phyloP scores from a whole-genome alignment of 257 asterid species.

The Solanum stenotomum region DNA sequence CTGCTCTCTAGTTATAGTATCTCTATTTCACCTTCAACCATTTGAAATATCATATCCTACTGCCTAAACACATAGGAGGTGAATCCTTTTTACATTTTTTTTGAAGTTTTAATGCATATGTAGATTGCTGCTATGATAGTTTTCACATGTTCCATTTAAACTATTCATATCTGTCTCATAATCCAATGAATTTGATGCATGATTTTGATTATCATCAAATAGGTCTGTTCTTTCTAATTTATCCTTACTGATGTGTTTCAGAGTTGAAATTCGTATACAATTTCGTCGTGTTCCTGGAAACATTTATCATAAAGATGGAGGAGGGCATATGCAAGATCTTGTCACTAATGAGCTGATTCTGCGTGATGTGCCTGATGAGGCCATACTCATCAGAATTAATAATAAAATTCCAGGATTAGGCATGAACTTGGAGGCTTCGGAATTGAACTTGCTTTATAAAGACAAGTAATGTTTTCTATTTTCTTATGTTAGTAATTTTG shows the following conservation, averaged over 20 bases:
- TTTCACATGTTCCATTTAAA: background rate
- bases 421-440: slow-evolving; percentile 40
- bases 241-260: slow-evolving; percentile 2
- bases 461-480: slow-evolving; percentile 27
- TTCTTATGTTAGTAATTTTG: background rate
- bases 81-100: background rate
- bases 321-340: slow-evolving; percentile 8
- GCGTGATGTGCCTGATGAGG: slow-evolving; percentile 39
- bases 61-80: background rate
- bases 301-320: slow-evolving; percentile 17
- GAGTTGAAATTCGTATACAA: slow-evolving; percentile 38
- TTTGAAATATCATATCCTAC: background rate
- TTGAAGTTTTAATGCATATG: background rate
- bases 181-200: background rate
- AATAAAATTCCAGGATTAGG: slow-evolving; percentile 47
- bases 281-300: slow-evolving; percentile 43
- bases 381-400: slow-evolving; percentile 33
- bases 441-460: slow-evolving; percentile 43
- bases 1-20: background rate
- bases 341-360: slow-evolving; percentile 36
- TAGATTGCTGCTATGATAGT: background rate
- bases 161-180: background rate
- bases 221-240: background rate
- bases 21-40: background rate
- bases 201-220: background rate